phyloP scores from a whole-genome alignment of 495 filamentous ascomycete genomes.

The Collariella sp. region DNA sequence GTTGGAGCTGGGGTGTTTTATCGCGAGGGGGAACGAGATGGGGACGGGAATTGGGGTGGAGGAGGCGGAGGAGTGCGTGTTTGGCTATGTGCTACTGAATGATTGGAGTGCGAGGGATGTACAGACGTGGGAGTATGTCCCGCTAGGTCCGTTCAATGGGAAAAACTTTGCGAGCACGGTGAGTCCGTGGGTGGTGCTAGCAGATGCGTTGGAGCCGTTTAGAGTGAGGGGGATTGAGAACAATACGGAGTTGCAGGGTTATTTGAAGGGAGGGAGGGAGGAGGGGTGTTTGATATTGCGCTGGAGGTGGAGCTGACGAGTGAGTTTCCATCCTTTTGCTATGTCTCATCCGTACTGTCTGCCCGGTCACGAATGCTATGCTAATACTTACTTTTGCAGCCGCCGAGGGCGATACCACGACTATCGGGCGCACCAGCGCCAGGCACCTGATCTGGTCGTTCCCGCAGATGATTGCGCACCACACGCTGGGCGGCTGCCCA shows the following conservation, averaged over 20 bases:
- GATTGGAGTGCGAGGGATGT: conserved; percentile 93
- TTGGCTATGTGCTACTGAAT: conserved; percentile 85
- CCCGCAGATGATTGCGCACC: conserved; percentile 90
- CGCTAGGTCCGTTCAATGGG: conserved; percentile 76
- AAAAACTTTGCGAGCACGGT: conserved; percentile 94
- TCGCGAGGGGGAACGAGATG: conserved; percentile 57
- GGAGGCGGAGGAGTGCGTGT: conserved; percentile 64
- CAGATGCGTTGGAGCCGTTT: conserved; percentile 73
- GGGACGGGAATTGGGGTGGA: conserved; percentile 53
- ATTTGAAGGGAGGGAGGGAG: conserved; percentile 56
- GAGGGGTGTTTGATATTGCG: conserved; percentile 65
- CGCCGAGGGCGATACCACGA: conserved; percentile 52
- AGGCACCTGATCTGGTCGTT: conserved; percentile 82
- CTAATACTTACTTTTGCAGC: too few relatives aligned
- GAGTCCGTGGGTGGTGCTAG: conserved; percentile 78
- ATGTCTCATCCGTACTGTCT: background rate
- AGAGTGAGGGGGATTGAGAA: conserved; percentile 51
- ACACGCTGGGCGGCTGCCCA: conserved; percentile 77
- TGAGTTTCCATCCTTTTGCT: conserved; percentile 24
- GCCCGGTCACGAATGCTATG: background rate
- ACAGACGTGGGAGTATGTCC: conserved; percentile 84
- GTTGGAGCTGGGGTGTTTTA: conserved; percentile 78
- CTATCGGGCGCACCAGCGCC: conserved; percentile 55
- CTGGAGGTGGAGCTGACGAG: conserved; percentile 67
- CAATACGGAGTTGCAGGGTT: conserved; percentile 54